Conservation (phyloP, 1,284 basidiomycete genomes). For the Agroathelia rolfsii region DNA sequence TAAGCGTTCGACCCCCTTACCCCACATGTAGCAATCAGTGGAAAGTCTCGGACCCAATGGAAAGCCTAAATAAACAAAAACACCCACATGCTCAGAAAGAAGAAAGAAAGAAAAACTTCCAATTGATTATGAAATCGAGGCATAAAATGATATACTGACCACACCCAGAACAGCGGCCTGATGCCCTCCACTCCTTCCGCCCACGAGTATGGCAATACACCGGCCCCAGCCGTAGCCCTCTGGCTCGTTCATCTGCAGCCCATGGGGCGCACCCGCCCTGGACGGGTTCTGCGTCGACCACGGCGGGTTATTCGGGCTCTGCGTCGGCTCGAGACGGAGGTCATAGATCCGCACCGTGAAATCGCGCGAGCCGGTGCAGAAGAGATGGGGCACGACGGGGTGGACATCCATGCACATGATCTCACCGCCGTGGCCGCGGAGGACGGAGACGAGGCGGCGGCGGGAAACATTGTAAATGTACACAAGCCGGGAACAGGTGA, state of each 20-base stretch:
- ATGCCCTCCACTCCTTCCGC: conserved; percentile 64
- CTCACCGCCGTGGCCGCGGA: conserved; percentile 62
- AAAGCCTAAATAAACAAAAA: conserved; percentile 39
- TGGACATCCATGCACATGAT: conserved; percentile 61
- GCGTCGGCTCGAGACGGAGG: conserved; percentile 28
- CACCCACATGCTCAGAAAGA: too few relatives aligned
- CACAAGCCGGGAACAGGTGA: conserved; percentile 39
- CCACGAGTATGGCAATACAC: conserved; percentile 54
- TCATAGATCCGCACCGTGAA: conserved; percentile 58
- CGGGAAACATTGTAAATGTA: conserved; percentile 39
- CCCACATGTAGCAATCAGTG: conserved; percentile 65
- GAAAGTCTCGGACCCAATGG: conserved; percentile 45
- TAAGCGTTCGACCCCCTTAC: conserved; percentile 28
- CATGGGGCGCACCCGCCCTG: conserved; percentile 58
- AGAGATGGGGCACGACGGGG: conserved; percentile 41
- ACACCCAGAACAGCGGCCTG: conserved; percentile 53
- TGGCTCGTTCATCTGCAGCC: conserved; percentile 43
- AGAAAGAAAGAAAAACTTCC: background rate
- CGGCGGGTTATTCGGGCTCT: conserved; percentile 36
- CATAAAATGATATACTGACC: conserved; percentile 37
- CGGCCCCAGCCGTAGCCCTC: conserved; percentile 54
- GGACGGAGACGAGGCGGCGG: conserved; percentile 29
- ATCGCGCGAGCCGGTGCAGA: conserved; percentile 63
- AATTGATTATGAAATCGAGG: too few relatives aligned
- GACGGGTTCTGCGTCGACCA: conserved; percentile 50